Conservation (phyloP, 768 basidiomycete genomes). For the Pholiota molesta region DNA sequence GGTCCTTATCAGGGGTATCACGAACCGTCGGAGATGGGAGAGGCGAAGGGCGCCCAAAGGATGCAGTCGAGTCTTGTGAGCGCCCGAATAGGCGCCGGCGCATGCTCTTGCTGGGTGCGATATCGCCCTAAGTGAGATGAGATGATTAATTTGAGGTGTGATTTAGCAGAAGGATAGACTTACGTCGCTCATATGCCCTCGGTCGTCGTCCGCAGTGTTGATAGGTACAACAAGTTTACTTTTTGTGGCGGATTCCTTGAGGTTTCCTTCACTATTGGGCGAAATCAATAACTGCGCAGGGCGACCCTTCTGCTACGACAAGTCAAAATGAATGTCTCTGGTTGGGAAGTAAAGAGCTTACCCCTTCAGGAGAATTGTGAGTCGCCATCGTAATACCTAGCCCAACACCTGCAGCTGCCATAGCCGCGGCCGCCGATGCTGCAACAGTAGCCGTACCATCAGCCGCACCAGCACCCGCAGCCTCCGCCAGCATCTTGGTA, state of each 20-base stretch:
- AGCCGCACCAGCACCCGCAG: background rate
- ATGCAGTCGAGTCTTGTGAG: constrained; percentile 45
- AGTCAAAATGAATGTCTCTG: constrained; percentile 15
- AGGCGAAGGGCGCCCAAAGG: constrained; percentile 16
- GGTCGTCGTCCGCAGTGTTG: constrained; percentile 53
- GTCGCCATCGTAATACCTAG: constrained; percentile 24
- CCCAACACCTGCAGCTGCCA: constrained; percentile 22
- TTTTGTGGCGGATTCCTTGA: constrained; percentile 41
- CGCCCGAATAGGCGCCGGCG: constrained; percentile 67
- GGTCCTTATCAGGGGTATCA: constrained; percentile 34
- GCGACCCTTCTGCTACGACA: constrained; percentile 38
- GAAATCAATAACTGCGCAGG: constrained; percentile 58
- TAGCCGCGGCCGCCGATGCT: constrained; percentile 10
- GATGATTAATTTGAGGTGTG: too few relatives aligned
- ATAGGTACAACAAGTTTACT: constrained; percentile 34
- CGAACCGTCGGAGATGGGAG: constrained; percentile 31
- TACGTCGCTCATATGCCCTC: constrained; percentile 69
- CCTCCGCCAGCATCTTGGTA: background rate
- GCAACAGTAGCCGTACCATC: background rate
- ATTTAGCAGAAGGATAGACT: too few relatives aligned
- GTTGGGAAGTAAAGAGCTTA: constrained; percentile 4
- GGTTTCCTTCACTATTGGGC: constrained; percentile 59
- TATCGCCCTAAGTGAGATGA: constrained; percentile 51
- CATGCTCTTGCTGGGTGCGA: constrained; percentile 40
- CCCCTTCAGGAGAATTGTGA: constrained; percentile 1